Evolutionary conservation across 441 rosid genomes (phyloP).

Genomic region (Gossypium gossypioides): DNA sequence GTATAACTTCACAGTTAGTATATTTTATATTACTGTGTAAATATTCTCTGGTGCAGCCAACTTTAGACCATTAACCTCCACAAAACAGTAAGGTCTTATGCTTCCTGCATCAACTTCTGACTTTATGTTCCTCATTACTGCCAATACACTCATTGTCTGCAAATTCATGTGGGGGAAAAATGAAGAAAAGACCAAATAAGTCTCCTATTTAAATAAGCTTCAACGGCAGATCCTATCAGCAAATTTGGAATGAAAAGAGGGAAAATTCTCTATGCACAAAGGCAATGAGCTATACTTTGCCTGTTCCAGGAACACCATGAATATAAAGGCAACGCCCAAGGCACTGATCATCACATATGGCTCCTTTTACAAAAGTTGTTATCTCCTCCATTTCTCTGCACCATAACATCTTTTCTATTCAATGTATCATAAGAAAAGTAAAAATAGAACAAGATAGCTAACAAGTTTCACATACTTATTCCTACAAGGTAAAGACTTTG

Average conservation of each 20-base stretch:
- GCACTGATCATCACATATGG: constrained; percentile 75
- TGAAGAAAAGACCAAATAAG: constrained; percentile 6
- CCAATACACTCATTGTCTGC: constrained; percentile 81
- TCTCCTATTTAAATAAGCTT: neutral
- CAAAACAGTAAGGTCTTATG: constrained; percentile 67
- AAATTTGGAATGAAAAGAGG: neutral
- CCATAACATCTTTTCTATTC: neutral
- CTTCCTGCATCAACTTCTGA: constrained; percentile 78
- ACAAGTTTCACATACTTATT: constrained; percentile 39
- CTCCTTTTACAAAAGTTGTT: constrained; percentile 65
- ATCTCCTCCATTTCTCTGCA: constrained; percentile 88
- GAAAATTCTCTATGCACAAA: neutral
- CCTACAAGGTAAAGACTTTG: constrained; percentile 83
- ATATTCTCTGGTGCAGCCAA: constrained; percentile 88
- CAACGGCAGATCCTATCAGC: neutral
- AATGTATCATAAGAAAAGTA: neutral
- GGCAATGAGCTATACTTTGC: constrained; percentile 45
- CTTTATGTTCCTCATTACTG: constrained; percentile 72
- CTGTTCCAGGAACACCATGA: constrained; percentile 99
- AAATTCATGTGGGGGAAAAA: constrained; percentile 14
- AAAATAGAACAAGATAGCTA: neutral
- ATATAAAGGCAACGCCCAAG: constrained; percentile 84
- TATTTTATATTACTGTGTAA: constrained; percentile 40
- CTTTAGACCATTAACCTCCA: constrained; percentile 89
- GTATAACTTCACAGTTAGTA: neutral